Conservation (phyloP, 2,329 filamentous ascomycete species). For the Calonectria pteridis region DNA sequence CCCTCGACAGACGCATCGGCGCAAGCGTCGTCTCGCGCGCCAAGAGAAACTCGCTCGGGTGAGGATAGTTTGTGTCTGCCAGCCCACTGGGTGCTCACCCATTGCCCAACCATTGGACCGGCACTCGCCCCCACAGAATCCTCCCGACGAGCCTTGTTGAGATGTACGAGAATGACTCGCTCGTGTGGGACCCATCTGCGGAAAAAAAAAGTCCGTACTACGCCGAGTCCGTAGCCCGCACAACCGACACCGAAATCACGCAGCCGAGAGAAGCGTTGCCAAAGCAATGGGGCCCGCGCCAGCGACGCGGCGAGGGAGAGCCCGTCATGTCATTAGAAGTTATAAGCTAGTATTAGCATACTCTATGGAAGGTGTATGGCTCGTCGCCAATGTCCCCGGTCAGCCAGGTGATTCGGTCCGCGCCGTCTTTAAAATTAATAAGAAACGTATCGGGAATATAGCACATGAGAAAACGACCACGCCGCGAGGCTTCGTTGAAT, state of each 20-base stretch:
- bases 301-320: not conserved
- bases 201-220: not conserved
- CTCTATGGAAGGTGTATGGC: not conserved
- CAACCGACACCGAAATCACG: not conserved
- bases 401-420: not conserved
- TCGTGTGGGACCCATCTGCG: not conserved
- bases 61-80: not conserved
- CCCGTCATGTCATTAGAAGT: not conserved
- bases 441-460: slow-evolving; percentile 3
- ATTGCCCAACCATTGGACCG: not conserved
- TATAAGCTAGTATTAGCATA: not conserved
- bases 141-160: not conserved
- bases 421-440: not conserved
- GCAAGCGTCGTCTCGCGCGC: not conserved
- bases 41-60: not conserved
- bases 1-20: not conserved
- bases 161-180: not conserved
- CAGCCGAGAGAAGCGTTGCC: not conserved
- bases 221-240: not conserved
- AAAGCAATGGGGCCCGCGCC: not conserved
- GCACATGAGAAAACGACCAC: slow-evolving; percentile 1
- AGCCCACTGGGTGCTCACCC: too few relatives aligned
- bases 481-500: not conserved
- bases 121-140: not conserved
- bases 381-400: slow-evolving; percentile 5